phyloP scores from a whole-genome alignment of 176 grass and related monocot genomes.

The Musa itinerans region DNA sequence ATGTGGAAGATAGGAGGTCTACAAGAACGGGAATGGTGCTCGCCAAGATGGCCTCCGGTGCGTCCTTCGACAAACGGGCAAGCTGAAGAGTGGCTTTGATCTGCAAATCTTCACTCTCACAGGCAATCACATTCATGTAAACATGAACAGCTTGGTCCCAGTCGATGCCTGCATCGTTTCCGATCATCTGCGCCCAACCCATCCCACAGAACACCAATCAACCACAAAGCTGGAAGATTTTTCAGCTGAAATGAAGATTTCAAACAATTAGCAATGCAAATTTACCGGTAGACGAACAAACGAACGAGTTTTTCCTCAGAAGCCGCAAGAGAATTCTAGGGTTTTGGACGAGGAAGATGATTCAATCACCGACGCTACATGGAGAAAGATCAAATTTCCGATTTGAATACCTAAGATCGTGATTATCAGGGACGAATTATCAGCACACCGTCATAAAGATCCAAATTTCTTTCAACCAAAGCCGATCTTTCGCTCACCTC shows the following conservation, averaged over 20 bases:
- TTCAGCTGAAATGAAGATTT: neutral
- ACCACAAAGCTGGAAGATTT: neutral
- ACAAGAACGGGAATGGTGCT: neutral
- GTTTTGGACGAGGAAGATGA: neutral
- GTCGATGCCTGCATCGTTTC: slow-evolving; percentile 1
- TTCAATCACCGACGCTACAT: neutral
- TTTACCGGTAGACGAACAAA: no score
- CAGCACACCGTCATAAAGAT: neutral
- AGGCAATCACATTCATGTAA: slow-evolving; percentile 9
- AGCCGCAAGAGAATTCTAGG: no score
- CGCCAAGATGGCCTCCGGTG: slow-evolving; percentile 9
- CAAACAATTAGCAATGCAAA: neutral
- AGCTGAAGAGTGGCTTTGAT: slow-evolving; percentile 21
- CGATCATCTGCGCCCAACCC: neutral
- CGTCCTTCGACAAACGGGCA: slow-evolving; percentile 8
- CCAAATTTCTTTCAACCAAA: neutral
- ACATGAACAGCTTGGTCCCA: slow-evolving; percentile 14
- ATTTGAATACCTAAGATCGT: neutral
- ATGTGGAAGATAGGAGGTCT: neutral
- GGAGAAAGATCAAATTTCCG: neutral
- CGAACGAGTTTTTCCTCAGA: no score
- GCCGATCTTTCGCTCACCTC: neutral
- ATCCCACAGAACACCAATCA: neutral
- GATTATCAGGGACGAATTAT: no score
- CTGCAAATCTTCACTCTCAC: slow-evolving; percentile 6